Conservation (phyloP, 768 basidiomycete species). For the Gloeostereum incarnatum region DNA sequence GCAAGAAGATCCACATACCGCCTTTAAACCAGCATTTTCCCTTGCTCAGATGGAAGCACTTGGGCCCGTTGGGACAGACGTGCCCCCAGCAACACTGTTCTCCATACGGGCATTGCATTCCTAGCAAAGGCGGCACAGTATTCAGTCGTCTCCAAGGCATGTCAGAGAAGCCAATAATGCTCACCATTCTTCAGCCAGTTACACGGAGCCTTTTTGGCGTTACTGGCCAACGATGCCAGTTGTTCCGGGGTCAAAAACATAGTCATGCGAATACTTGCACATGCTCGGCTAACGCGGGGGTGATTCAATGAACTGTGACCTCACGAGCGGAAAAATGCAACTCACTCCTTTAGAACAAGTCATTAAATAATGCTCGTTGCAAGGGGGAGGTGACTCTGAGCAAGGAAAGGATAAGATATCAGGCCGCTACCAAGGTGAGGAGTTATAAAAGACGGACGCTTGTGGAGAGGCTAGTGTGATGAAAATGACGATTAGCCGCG, state of each 20-base stretch:
- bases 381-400: conserved; percentile 73
- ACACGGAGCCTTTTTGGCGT: conserved; percentile 81
- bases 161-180: conserved; percentile 11
- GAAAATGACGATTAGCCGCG: neutral
- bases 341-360: conserved; percentile 70
- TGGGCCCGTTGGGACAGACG: conserved; percentile 69
- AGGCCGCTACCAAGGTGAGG: too few species aligned
- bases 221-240: conserved; percentile 56
- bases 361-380: conserved; percentile 82
- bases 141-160: too few species aligned
- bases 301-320: neutral
- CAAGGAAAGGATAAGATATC: too few species aligned
- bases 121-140: too few species aligned
- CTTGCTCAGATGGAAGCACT: conserved; percentile 43
- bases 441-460: conserved; percentile 33
- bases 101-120: conserved; percentile 67
- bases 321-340: neutral
- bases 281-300: too few species aligned
- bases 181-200: conserved; percentile 75
- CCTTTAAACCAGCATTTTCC: conserved; percentile 90
- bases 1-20: conserved; percentile 20
- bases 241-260: conserved; percentile 64
- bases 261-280: conserved; percentile 85
- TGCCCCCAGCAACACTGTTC: conserved; percentile 80
- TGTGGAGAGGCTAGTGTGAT: conserved; percentile 68